Base-by-base conservation (phyloP, 305 asterid genomes). In the Monarda citriodora region DNA sequence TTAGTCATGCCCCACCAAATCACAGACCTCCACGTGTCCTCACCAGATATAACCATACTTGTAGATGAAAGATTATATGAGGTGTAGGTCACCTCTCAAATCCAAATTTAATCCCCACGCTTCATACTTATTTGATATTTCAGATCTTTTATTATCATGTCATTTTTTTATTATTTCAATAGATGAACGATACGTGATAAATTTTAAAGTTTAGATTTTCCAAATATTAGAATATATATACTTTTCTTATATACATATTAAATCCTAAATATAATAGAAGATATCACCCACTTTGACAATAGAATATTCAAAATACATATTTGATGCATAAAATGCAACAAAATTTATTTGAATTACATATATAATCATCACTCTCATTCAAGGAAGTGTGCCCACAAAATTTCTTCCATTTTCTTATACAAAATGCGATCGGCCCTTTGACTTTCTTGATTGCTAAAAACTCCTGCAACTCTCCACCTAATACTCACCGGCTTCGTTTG, bases 11-110 rank as follows among this genome's bases (percentile, higher is more conserved):
- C 12, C 12, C 41, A 15, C 17, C 75, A 14, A 59, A 71, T 59
- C 53, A 53, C 26, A 51, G 2, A 9, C 31, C 21, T 17, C 69
- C 87, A 79, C 68, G 46, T 74, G 64, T 72, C 68, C 18, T 7
- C 3, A 23, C n/a, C 21, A 21, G 14, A 36, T 16, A 23, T 45
- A 69, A 55, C 69, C 71, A 76, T 65, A 58, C 88, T 84, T 83
- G 83, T 77, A 41, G 74, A 69, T 65, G 38, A 69, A 75, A 76
- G 72, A 83, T 82, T 81, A 83, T 81, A 83, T 91, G 88, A 75
- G 73, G 65, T 79, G 69, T 85, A 67, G 96, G 86, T 79, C 83
- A 88, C 96, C 96, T 71, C 71, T 76, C 81, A 61, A 71, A 63
- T 61, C 53, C 18, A 54, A 58, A 57, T 51, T 61, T 60, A 65